Conservation (phyloP, 345 rosid species). For the Carallia brachiata region DNA sequence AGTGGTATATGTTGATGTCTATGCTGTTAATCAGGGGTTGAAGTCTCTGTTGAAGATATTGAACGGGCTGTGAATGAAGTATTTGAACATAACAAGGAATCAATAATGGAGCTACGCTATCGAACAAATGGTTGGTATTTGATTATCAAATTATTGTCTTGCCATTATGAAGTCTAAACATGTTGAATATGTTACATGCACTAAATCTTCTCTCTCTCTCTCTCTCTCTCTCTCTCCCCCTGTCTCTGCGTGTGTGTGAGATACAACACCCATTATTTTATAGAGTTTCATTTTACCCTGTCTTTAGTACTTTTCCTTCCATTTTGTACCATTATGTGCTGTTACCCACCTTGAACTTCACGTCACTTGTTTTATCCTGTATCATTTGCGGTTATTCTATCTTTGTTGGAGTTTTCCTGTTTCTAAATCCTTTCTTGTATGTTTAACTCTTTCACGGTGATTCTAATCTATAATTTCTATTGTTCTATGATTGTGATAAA, state of each 20-base stretch:
- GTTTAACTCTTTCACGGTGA: not conserved
- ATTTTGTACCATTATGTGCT: too few species aligned
- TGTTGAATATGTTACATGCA: too few species aligned
- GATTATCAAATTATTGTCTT: not conserved
- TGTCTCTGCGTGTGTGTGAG: too few species aligned
- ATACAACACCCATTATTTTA: too few species aligned
- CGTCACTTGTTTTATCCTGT: too few species aligned
- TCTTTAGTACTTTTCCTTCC: too few species aligned
- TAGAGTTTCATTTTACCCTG: too few species aligned
- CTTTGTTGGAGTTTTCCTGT: not conserved
- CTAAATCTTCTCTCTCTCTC: too few species aligned
- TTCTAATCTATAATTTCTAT: conserved; percentile 6
- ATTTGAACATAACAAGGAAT: conserved; percentile 58
- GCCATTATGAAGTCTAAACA: too few species aligned
- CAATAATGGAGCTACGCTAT: conserved; percentile 73
- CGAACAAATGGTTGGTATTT: conserved; percentile 75
- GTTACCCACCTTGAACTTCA: too few species aligned
- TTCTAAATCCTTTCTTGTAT: not conserved
- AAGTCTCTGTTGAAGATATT: conserved; percentile 74
- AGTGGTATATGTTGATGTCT: conserved; percentile 17
- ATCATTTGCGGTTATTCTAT: not conserved
- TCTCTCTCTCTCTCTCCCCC: too few species aligned
- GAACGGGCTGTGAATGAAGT: conserved; percentile 51
- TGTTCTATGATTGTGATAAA: conserved; percentile 24
- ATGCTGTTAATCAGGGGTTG: conserved; percentile 62